Evolutionary conservation across 2,329 filamentous ascomycete genomes (phyloP), one percentile per base, ranked within the genome.

Genomic region (Cladosporium sp.): DNA sequence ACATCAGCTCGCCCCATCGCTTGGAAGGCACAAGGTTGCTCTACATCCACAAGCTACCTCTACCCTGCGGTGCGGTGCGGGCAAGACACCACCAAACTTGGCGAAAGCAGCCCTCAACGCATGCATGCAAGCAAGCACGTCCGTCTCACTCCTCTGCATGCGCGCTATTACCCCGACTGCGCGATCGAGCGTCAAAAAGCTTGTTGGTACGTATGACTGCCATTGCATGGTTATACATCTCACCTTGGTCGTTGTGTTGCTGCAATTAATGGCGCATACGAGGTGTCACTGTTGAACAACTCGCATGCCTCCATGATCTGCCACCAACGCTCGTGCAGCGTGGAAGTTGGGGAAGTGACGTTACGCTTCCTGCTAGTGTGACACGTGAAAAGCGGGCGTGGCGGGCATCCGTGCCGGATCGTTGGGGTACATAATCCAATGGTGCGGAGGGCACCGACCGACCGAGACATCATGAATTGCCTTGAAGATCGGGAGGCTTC

Each of bases 301-400:
- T n/a, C 25, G 22, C 22, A 45, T 45, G 39, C 39, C 20, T 5
- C 3, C 3, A 45, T 45, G 42, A 17, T 45, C 24, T 45, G 42
- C n/a, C 25, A 24, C 40, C 20, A 53, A 40, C 37, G 50, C 22
- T 34, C 25, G 24, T 40, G 50, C 50, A 40, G 36, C 35, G 12
- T 12, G 9, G 24, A 40, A 42, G 37, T 47, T 55, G 52, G 52
- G 52, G 52, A 55, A 55, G 52, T 55, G 52, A 55, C 52, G 40
- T 45, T 36, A 19, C 2, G 15, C 36, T 32, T 12, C n/a, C 24
- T n/a, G 15, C n/a, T 42, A 37, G 47, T 35, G 25, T 37, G 34
- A 36, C 34, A 35, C 45, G 45, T 35, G 45, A 48, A 34, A 32
- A 25, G 45, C 28, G 25, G 45, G 28, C 28, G n/a, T 48, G 28